Base-by-base conservation (phyloP, 306 rosid genomes). In the Quercus dentata region DNA sequence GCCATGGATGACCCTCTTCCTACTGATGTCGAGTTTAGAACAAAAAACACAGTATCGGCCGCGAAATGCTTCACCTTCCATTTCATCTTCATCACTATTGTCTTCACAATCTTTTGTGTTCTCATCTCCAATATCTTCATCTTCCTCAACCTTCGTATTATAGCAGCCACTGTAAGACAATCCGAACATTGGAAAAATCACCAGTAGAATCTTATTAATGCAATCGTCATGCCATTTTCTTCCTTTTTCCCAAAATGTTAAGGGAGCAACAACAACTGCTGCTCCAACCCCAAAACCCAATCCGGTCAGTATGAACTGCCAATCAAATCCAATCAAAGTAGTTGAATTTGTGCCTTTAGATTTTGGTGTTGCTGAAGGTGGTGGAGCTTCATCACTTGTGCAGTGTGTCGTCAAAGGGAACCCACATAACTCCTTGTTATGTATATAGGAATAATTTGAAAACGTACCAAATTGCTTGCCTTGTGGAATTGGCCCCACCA, bases 211-310 rank as follows among this genome's bases (percentile, higher is more conserved):
- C 75, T 70, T 87, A 20, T 91, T 89, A 6, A 85, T 78, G 61
- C 52, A 79, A 5, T 83, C 79, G 11, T 90, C 87, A 18, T 83
- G 76, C 99, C 99, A 94, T 54, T 86, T 87, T 79, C 77, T 91
- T 58, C 94, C 97, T 54, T 74, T 88, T 9, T 89, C 90, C 95
- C 94, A 91, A 56, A 91, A 54, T 80, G 82, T 71, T 59, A 91
- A 74, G 58, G 83, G 86, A 7, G 92, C 84, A 76, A 90, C 86
- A 58, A 87, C 75, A n/a, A 81, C 76, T 72, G 92, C 97, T 5
- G 97, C 89, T 83, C 99, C 99, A n/a, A 84, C 87, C 57, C 99
- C 99, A 49, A 88, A 94, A 13, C 99, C 97, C 10, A 91, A 59
- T 77, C 97, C 97, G 52, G 78, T 84, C 58, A 61, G 79, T 62